Evolutionary conservation across 176 grass and related monocot species (phyloP).

Genomic region (Eragrostis nindensis): DNA sequence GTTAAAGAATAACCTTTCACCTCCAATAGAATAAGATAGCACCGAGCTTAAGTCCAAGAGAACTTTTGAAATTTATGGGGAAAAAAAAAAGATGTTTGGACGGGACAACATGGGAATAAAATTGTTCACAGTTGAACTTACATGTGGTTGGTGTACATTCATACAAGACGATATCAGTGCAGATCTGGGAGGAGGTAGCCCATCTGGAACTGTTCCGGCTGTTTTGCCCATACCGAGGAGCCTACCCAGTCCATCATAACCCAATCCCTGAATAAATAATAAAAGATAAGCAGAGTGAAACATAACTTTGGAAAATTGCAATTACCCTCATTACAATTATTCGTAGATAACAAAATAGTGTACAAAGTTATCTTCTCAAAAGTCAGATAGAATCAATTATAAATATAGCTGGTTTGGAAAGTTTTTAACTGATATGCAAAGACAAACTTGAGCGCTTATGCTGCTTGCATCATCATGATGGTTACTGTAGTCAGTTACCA

Average conservation of each 20-base stretch:
- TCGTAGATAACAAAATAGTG: background rate
- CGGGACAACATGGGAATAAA: background rate
- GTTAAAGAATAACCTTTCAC: constrained; percentile 82
- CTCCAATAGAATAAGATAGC: constrained; percentile 51
- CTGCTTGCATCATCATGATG: background rate
- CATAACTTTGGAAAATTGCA: background rate
- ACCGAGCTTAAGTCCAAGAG: constrained; percentile 31
- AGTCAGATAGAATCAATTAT: constrained; percentile 1
- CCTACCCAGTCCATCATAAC: constrained; percentile 69
- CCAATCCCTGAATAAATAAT: constrained; percentile 51
- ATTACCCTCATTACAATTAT: constrained; percentile 10
- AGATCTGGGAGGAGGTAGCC: constrained; percentile 76
- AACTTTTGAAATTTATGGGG: constrained; percentile 34
- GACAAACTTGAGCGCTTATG: background rate
- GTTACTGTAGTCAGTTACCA: background rate
- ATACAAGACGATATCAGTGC: constrained; percentile 68
- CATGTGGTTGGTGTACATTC: constrained; percentile 69
- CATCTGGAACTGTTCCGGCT: constrained; percentile 69
- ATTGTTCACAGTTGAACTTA: constrained; percentile 43
- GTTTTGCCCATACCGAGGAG: constrained; percentile 75
- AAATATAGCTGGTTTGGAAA: constrained; percentile 24
- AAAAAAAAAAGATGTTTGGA: constrained; percentile 4
- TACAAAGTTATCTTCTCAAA: background rate
- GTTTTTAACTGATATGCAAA: constrained; percentile 1
- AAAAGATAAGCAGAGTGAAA: constrained; percentile 25